phyloP scores from a whole-genome alignment of 2,329 filamentous ascomycete species.

The Ophiostoma quercus region DNA sequence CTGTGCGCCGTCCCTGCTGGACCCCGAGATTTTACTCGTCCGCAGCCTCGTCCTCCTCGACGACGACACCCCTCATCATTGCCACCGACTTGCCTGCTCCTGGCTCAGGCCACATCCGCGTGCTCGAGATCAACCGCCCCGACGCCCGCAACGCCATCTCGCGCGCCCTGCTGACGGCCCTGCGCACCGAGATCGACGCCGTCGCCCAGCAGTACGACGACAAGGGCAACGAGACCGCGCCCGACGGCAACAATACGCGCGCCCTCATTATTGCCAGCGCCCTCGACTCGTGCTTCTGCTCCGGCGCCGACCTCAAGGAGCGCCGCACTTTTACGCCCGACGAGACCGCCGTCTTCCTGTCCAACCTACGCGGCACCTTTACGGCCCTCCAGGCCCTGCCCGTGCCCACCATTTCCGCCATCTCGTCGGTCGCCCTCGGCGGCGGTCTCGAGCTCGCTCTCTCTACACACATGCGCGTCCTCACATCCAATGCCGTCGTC shows the following conservation, averaged over 20 bases:
- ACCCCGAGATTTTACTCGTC: conserved; percentile 29
- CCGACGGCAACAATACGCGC: conserved; percentile 56
- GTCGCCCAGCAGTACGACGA: conserved; percentile 60
- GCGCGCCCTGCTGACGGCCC: conserved; percentile 62
- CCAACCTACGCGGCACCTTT: conserved; percentile 70
- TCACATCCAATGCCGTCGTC: conserved; percentile 70
- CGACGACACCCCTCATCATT: conserved; percentile 54
- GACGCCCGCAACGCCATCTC: conserved; percentile 88
- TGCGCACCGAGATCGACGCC: conserved; percentile 66
- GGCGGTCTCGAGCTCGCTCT: conserved; percentile 92
- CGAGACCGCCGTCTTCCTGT: conserved; percentile 74
- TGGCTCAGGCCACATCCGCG: conserved; percentile 74
- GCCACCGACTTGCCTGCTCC: conserved; percentile 68
- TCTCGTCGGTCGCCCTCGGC: conserved; percentile 81
- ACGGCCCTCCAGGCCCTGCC: conserved; percentile 66
- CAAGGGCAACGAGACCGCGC: conserved; percentile 49
- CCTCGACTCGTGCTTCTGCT: conserved; percentile 83
- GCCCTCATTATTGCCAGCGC: conserved; percentile 80
- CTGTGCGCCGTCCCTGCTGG: conserved; percentile 12
- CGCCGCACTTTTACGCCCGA: conserved; percentile 67
- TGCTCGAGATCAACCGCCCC: conserved; percentile 83
- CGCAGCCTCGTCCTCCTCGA: conserved; percentile 19
- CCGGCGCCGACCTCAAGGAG: conserved; percentile 92
- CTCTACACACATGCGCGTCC: conserved; percentile 81
- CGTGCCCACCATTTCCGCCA: conserved; percentile 83